Conservation (phyloP, 225 moss, liverwort and hornwort species). For the Ulota crispa region DNA sequence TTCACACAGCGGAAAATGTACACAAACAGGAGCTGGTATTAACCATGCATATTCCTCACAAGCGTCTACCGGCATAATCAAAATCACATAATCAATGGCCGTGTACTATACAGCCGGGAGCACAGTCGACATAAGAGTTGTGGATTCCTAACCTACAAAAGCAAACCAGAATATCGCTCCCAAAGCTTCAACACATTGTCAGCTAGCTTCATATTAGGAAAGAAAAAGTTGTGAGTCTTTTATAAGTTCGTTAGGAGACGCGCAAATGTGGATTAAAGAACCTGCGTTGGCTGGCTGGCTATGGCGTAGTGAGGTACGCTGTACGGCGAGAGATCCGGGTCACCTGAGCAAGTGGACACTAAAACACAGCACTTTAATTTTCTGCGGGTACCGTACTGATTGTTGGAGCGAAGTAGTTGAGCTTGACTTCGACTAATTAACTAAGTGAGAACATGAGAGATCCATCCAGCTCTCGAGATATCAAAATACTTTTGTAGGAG, state of each 20-base stretch:
- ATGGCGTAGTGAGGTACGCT: neutral
- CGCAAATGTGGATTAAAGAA: neutral
- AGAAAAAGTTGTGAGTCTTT: neutral
- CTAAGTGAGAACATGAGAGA: neutral
- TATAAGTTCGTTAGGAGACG: neutral
- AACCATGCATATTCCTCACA: neutral
- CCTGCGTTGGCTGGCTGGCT: neutral
- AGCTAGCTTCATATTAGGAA: neutral
- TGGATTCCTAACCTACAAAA: neutral
- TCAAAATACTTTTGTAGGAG: neutral
- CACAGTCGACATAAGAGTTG: neutral
- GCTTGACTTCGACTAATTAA: neutral
- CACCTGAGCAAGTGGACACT: slow-evolving; percentile 3
- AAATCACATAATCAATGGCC: neutral
- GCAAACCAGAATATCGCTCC: neutral
- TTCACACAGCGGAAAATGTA: neutral
- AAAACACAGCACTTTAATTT: neutral
- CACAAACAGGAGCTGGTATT: neutral
- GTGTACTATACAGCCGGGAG: neutral
- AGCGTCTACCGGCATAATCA: neutral
- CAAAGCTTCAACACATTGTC: neutral
- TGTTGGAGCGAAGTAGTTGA: neutral
- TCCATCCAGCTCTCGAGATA: neutral
- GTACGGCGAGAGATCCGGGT: neutral
- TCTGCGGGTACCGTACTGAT: neutral